phyloP scores from a whole-genome alignment of 2,329 filamentous ascomycete genomes.

The Colletotrichum truncatum region DNA sequence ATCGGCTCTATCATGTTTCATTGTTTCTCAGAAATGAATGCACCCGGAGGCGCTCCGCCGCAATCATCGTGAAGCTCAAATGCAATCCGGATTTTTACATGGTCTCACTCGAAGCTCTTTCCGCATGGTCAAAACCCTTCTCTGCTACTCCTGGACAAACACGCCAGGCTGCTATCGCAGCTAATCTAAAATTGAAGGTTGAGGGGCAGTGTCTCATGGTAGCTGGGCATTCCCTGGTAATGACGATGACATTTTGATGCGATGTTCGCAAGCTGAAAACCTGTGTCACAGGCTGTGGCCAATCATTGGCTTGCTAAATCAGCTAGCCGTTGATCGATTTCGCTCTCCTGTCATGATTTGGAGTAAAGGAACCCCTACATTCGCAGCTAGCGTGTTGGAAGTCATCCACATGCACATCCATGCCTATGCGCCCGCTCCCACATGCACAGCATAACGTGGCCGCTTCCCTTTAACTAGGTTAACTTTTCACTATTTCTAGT shows the following conservation, averaged over 20 bases:
- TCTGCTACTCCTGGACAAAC: no score
- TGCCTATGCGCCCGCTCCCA: not conserved
- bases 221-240: no score
- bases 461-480: not conserved
- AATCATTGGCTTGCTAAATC: not conserved
- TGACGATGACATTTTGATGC: not conserved
- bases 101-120: not conserved
- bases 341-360: not conserved
- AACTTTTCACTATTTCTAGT: not conserved
- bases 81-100: not conserved
- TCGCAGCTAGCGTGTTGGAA: not conserved
- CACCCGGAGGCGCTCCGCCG: constrained; percentile 10
- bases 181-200: no score
- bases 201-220: no score
- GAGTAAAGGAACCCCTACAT: not conserved
- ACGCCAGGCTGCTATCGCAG: no score
- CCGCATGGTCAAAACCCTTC: no score
- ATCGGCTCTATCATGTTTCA: not conserved
- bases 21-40: not conserved
- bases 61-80: not conserved
- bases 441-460: not conserved
- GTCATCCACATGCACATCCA: not conserved
- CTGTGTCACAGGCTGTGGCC: not conserved
- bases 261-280: not conserved
- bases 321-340: not conserved